Conservation (phyloP, 164 flowering plant species). For the Tetracentron sinense region DNA sequence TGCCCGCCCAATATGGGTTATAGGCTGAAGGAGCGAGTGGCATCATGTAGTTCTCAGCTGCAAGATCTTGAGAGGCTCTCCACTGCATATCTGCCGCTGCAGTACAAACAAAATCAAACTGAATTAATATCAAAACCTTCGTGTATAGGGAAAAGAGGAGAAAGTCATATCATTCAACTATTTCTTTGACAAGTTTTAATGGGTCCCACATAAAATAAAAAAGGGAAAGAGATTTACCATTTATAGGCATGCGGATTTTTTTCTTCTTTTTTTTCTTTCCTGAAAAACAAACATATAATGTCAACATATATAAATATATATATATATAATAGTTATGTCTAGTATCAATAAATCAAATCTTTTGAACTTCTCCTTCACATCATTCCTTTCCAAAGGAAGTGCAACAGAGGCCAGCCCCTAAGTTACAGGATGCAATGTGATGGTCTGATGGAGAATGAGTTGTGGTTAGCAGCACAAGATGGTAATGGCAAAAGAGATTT, state of each 20-base stretch:
- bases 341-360: no score
- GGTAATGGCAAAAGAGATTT: no score
- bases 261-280: conserved; percentile 94
- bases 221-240: conserved; percentile 41
- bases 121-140: neutral
- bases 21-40: conserved; percentile 52
- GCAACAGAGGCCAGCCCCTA: no score
- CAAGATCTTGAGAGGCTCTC: conserved; percentile 59
- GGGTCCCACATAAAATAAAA: neutral
- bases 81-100: conserved; percentile 63
- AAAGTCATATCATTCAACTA: no score
- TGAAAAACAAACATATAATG: conserved; percentile 25
- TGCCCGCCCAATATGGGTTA: conserved; percentile 69
- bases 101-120: neutral
- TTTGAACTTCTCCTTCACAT: neutral
- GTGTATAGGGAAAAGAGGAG: no score
- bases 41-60: conserved; percentile 63
- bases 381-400: no score
- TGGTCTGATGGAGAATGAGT: no score
- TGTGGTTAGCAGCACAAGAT: no score
- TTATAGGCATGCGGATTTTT: conserved; percentile 54
- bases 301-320: neutral
- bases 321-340: neutral
- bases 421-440: no score
- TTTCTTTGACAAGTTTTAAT: no score